A percentile compares a stretch with the other conserved stretches of the same genome.
phyloP scores from a whole-genome alignment of 2,329 filamentous ascomycete species.

The Trichoderma asperellum region DNA sequence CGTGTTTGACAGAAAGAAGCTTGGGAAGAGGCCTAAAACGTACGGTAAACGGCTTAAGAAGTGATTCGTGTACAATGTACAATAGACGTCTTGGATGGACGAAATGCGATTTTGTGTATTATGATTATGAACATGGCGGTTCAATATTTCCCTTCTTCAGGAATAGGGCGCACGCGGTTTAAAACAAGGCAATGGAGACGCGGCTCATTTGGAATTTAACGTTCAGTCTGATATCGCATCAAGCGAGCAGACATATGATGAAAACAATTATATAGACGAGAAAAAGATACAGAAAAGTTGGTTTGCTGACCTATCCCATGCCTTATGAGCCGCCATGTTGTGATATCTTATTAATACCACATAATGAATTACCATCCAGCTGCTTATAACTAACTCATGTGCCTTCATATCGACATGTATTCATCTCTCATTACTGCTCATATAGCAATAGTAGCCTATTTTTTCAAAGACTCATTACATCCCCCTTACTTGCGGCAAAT shows the following conservation, averaged over 20 bases:
- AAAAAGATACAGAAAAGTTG: not conserved
- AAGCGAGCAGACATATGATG: not conserved
- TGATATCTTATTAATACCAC: not conserved
- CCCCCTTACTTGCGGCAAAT: conserved; percentile 29
- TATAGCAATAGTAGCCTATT: not conserved
- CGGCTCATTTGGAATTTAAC: not conserved
- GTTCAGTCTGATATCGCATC: not conserved
- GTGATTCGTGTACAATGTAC: not conserved
- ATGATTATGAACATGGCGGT: not conserved
- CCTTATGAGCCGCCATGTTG: not conserved
- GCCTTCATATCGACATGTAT: not conserved
- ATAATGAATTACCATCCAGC: not conserved
- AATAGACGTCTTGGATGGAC: not conserved
- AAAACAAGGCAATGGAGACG: not conserved
- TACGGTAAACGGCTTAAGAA: conserved; percentile 14
- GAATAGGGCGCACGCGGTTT: not conserved
- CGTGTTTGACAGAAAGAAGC: not conserved
- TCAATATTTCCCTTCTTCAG: not conserved
- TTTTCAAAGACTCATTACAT: too few relatives aligned
- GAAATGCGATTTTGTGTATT: not conserved
- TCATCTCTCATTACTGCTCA: not conserved
- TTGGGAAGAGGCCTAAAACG: conserved; percentile 4
- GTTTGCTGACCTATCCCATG: not conserved
- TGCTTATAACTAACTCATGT: not conserved
- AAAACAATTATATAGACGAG: not conserved